A percentile compares a stretch with the other conserved stretches of the same genome.
phyloP scores from a whole-genome alignment of 345 rosid species.

The Anacardium occidentale region DNA sequence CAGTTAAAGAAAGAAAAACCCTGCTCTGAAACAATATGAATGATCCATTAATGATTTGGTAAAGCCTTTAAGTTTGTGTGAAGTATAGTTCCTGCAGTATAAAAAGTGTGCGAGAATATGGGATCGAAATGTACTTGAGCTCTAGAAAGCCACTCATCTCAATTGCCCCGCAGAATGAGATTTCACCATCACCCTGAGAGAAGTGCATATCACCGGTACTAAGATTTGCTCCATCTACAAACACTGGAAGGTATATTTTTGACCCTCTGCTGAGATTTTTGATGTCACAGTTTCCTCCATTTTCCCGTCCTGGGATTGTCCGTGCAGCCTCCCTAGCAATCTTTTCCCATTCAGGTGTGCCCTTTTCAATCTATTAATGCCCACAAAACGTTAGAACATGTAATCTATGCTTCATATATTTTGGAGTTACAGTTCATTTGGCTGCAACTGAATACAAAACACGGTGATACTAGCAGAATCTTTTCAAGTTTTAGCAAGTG shows the following conservation, averaged over 20 bases:
- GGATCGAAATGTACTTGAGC: slow-evolving; percentile 53
- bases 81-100: background rate
- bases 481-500: background rate
- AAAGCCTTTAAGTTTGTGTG: background rate
- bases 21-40: background rate
- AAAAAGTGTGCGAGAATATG: background rate
- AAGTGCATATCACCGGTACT: slow-evolving; percentile 97
- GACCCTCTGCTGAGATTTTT: slow-evolving; percentile 89
- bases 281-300: slow-evolving; percentile 95
- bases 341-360: slow-evolving; percentile 76
- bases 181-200: slow-evolving; percentile 96
- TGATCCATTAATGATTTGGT: background rate
- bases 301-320: slow-evolving; percentile 90
- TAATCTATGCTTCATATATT: background rate
- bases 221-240: slow-evolving; percentile 84
- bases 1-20: background rate
- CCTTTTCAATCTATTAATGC: slow-evolving; percentile 50
- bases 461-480: background rate
- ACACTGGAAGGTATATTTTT: slow-evolving; percentile 80
- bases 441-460: background rate
- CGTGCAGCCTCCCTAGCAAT: slow-evolving; percentile 75
- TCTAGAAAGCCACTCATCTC: slow-evolving; percentile 92
- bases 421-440: slow-evolving; percentile 1
- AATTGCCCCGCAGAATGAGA: slow-evolving; percentile 91
- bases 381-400: slow-evolving; percentile 11